Conservation (phyloP, 768 basidiomycete genomes). For the Imleria badia region DNA sequence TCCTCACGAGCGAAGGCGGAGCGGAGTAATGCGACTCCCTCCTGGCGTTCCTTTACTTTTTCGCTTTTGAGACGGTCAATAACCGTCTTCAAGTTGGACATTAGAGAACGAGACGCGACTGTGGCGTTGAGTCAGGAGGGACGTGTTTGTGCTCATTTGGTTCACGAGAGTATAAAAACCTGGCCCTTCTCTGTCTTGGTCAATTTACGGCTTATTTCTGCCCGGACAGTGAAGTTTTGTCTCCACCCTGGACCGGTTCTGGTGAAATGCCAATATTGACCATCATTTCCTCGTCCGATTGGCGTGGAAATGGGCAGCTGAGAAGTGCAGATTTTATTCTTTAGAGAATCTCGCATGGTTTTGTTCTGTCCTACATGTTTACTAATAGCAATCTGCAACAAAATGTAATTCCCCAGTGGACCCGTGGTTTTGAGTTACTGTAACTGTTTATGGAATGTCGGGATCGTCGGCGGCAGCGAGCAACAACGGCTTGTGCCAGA, state of each 20-base stretch:
- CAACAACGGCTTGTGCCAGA: too few species aligned
- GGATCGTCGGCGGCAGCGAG: too few species aligned
- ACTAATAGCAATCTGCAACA: too few species aligned
- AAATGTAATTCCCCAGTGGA: too few species aligned
- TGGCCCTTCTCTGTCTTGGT: not conserved
- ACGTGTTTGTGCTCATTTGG: constrained; percentile 33
- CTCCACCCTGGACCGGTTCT: constrained; percentile 77
- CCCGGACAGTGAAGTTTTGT: constrained; percentile 62
- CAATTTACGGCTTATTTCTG: constrained; percentile 62
- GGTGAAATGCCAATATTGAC: constrained; percentile 68
- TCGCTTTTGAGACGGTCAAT: constrained; percentile 55
- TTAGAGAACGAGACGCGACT: constrained; percentile 23
- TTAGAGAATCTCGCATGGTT: constrained; percentile 35
- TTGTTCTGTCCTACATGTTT: constrained; percentile 35
- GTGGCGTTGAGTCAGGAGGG: constrained; percentile 8
- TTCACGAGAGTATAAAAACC: constrained; percentile 23
- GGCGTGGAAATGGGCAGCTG: constrained; percentile 51
- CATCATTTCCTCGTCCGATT: constrained; percentile 52
- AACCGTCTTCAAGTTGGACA: constrained; percentile 47
- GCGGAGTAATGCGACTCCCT: constrained; percentile 55
- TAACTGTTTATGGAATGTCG: too few species aligned
- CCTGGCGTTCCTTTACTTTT: constrained; percentile 69
- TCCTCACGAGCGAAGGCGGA: constrained; percentile 49
- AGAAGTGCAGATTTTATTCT: constrained; percentile 38
- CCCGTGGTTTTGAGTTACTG: too few species aligned